Evolutionary conservation across 768 basidiomycete species (phyloP), one percentile per base, ranked within the genome.

Genomic region (Serendipita sp.): DNA sequence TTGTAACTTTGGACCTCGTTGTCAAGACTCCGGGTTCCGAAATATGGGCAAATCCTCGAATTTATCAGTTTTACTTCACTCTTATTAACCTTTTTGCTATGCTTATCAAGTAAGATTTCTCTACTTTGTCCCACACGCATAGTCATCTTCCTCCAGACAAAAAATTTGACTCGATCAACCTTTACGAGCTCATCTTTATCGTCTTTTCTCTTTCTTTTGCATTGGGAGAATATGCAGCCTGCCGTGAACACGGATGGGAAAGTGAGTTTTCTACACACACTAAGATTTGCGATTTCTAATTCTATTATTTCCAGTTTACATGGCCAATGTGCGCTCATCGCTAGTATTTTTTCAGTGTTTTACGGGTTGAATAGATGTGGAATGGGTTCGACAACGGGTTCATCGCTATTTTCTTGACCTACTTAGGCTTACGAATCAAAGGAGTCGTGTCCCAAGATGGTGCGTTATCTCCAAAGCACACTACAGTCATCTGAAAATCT

Each of bases 361-460:
- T 61, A 62, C 43, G n/a, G n/a, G 48, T 62, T n/a, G 48, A 62
- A 7, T 67, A 93, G 88, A 82, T 93, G 66, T 95, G 92, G 92
- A 94, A 92, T 69, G 85, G 82, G 3, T 91, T 94, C 67, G 92
- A 90, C 72, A 83, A 86, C 24, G 78, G 80, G 0, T 90, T 90
- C 70, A 78, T 83, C 64, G 64, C 82, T 26, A 76, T 91, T 53
- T 90, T 87, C 71, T 68, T 88, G 26, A 76, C 76, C 4, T 95
- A 89, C 70, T 69, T 86, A 2, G 77, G 71, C 5, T 72, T 90
- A 64, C 81, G 91, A 44, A 72, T 82, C 56, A 78, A 80, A 66
- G 90, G 88, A 0, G 73, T 92, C 16, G 68, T 75, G 14, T 66
- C 73, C 62, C 69, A 74, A 30, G 77, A 90, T 66, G 69, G 83